phyloP scores from a whole-genome alignment of 2,329 filamentous ascomycete species.

The Epichloe uncinata region DNA sequence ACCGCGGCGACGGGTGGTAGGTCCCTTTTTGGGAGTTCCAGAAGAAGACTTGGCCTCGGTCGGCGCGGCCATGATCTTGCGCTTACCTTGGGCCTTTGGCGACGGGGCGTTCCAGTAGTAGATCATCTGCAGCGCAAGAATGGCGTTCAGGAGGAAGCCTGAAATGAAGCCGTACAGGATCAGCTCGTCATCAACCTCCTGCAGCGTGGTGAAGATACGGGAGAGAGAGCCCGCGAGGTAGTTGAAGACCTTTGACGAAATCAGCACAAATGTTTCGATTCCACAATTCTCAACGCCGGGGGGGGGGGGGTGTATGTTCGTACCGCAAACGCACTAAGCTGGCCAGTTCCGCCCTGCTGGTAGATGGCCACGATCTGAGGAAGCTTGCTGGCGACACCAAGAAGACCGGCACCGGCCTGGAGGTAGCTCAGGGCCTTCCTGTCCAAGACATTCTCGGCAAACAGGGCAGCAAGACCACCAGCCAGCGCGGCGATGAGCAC shows the following conservation, averaged over 20 bases:
- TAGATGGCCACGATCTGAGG: constrained; percentile 87
- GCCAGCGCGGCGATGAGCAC: constrained; percentile 68
- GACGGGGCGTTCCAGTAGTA: constrained; percentile 83
- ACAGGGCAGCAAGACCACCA: constrained; percentile 54
- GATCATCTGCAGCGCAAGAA: constrained; percentile 81
- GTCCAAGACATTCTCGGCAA: constrained; percentile 51
- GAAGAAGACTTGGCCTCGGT: constrained; percentile 16
- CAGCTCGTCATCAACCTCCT: constrained; percentile 92
- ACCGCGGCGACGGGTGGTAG: constrained; percentile 30
- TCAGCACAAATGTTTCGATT: not conserved
- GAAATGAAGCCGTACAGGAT: constrained; percentile 92
- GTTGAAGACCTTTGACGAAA: constrained; percentile 69
- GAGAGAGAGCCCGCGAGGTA: constrained; percentile 87
- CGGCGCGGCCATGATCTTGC: constrained; percentile 17
- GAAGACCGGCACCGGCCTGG: constrained; percentile 69
- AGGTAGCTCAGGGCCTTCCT: constrained; percentile 57
- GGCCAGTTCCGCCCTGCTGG: constrained; percentile 76
- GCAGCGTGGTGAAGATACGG: constrained; percentile 92
- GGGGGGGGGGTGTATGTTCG: constrained; percentile 23
- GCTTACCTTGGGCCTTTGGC: constrained; percentile 30
- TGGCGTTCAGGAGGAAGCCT: constrained; percentile 76
- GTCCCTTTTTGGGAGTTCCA: constrained; percentile 26
- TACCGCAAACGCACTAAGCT: constrained; percentile 93
- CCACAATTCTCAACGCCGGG: not conserved
- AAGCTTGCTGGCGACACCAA: constrained; percentile 82